Evolutionary conservation across 1,284 basidiomycete genomes (phyloP), one percentile per base, ranked within the genome.

Genomic region (Coniophora puteana): DNA sequence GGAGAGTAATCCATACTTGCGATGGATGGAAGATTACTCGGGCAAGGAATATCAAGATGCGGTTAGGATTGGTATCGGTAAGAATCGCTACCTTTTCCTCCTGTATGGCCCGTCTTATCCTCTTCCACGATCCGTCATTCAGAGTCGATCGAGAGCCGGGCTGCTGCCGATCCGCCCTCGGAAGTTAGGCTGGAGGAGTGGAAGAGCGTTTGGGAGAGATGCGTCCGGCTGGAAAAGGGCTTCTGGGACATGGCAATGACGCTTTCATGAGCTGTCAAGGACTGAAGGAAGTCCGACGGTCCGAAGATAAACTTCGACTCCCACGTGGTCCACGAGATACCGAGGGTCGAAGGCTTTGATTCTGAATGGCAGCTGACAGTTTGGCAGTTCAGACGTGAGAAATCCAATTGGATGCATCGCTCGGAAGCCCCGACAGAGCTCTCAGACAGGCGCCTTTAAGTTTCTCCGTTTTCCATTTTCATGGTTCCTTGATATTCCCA

Each of bases 211-310:
- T 97, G 91, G 87, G 72, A 80, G 51, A 77, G 78, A 45, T 91
- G 88, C 53, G 84, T 89, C 1, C 61, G 71, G 33, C 68, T 97
- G 27, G 93, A 97, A 65, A 85, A 79, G 47, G 80, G 77, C 3
- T 96, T 97, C 62, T 97, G 93, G 93, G 88, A 94, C 57, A 84
- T 84, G 68, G 87, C 83, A 7, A 71, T 91, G 70, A 54, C 66
- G 5, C 44, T 71, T 22, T 53, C 63, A 7, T 73, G 46, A 58
- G 17, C 21, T 14, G 21, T 10, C 36, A 16, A 37, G 12, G 18
- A 11, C 32, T 34, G n/a, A n/a, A n/a, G n/a, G n/a, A n/a, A n/a
- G n/a, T n/a, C n/a, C n/a, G n/a, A n/a, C n/a, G n/a, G n/a, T n/a
- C n/a, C n/a, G n/a, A n/a, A n/a, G n/a, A n/a, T n/a, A n/a, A n/a